These are phyloP conservation scores for Corynascus novoguineensis DNA, from an alignment of 495 filamentous ascomycete genomes.

Conservation along the genomic window DNA sequence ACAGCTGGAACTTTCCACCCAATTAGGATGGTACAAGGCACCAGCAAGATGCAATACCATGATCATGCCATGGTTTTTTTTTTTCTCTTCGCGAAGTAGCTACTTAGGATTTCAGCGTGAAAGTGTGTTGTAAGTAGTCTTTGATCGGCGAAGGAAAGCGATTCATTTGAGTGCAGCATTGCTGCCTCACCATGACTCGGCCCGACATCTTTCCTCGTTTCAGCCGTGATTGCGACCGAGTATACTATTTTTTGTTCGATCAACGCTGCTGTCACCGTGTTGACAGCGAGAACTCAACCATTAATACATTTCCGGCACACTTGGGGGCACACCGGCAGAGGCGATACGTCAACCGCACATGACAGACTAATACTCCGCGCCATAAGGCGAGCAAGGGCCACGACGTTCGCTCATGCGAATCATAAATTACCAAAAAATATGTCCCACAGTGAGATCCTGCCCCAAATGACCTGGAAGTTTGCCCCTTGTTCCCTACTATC, in stretches of 20 bases:
- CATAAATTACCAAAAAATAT: constrained; percentile 5
- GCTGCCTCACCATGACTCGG: neutral
- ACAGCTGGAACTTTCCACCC: neutral
- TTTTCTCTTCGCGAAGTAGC: constrained; percentile 8
- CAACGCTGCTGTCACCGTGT: no score
- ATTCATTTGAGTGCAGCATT: constrained; percentile 6
- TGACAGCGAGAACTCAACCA: neutral
- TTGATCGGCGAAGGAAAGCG: constrained; percentile 9
- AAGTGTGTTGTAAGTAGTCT: constrained; percentile 9
- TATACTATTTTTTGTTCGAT: neutral
- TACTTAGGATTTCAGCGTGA: constrained; percentile 1
- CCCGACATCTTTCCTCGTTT: neutral
- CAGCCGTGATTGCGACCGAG: neutral
- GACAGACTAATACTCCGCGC: no score
- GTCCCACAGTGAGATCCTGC: neutral
- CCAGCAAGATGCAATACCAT: neutral
- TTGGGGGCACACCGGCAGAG: neutral
- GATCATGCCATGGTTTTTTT: constrained; percentile 4
- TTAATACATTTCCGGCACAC: no score
- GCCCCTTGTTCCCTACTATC: neutral
- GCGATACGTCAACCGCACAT: neutral
- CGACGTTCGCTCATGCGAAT: neutral
- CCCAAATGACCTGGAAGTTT: neutral
- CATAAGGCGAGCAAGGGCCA: no score
- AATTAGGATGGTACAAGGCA: neutral